Evolutionary conservation across 331 rosid genomes (phyloP), one percentile per base, ranked within the genome.

Genomic region (Rosa hybrid): DNA sequence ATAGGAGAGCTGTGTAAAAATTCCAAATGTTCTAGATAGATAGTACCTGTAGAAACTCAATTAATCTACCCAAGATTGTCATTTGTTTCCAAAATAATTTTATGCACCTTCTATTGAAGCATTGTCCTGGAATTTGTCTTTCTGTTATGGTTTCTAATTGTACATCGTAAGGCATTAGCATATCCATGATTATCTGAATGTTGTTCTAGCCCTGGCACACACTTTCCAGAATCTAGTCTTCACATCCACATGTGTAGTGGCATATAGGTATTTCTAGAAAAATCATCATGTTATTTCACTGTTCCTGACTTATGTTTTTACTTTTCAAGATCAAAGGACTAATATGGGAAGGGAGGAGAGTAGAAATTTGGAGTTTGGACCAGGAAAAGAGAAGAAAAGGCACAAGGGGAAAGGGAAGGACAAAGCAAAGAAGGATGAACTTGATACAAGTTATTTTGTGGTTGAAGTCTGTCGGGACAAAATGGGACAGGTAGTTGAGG

Each of bases 331-430:
- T 27, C 30, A 27, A 27, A 27, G 30, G 30, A 27, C 30, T 27
- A 27, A 27, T 27, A 27, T 27, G 30, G 30, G 30, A 27, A 27
- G 20, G 59, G 74, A 25, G 21, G 53, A 56, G 12, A 71, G 21
- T 1, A 57, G 6, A n/a, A 59, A 44, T 79, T 71, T 71, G 34
- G 77, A 56, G 62, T 8, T 49, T 71, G 81, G 17, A 46, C 25
- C 23, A 34, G 67, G 57, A 39, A 72, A 46, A 8, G 25, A 44
- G 69, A 65, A 68, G 79, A 72, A 53, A 72, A 72, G 14, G 79
- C 41, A 23, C 41, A 64, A 13, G 62, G 73, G 34, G 82, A 54
- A 51, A 12, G 48, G 27, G 82, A 76, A 49, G 42, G 20, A 13
- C 9, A 14, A 4, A 4, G 44, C 1, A 0, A 41, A 41, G 44